phyloP scores from a whole-genome alignment of 2,329 filamentous ascomycete genomes.

The Aspergillus viridinutans region DNA sequence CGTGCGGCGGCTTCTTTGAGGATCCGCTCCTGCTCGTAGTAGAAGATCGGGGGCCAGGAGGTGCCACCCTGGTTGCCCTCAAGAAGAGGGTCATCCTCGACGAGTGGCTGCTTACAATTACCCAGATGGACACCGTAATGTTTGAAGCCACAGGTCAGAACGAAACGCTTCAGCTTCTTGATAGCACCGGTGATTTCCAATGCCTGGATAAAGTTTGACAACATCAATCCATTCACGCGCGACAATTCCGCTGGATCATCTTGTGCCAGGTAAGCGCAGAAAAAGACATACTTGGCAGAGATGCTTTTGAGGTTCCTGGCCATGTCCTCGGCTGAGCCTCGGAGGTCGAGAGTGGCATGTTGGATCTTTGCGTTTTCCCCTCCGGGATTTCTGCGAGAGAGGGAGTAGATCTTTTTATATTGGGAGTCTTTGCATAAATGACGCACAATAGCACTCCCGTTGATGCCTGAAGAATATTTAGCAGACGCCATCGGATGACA shows the following conservation, averaged over 20 bases:
- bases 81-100: slow-evolving; percentile 46
- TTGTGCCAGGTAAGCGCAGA: slow-evolving; percentile 41
- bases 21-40: slow-evolving; percentile 49
- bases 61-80: slow-evolving; percentile 18
- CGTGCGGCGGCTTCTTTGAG: slow-evolving; percentile 30
- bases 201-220: slow-evolving; percentile 47
- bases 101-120: slow-evolving; percentile 45
- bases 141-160: slow-evolving; percentile 49
- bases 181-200: slow-evolving; percentile 41
- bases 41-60: slow-evolving; percentile 47
- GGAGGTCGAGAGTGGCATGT: slow-evolving; percentile 39
- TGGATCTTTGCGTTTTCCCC: slow-evolving; percentile 33
- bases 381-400: slow-evolving; percentile 40
- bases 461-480: slow-evolving; percentile 30
- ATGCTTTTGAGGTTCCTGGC: slow-evolving; percentile 34
- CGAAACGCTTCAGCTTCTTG: slow-evolving; percentile 44
- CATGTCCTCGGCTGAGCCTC: slow-evolving; percentile 31
- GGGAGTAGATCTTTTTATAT: slow-evolving; percentile 38
- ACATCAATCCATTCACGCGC: slow-evolving; percentile 41
- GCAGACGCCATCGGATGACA: neutral
- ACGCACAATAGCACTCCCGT: slow-evolving; percentile 38
- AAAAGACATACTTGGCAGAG: slow-evolving; percentile 41
- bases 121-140: slow-evolving; percentile 54
- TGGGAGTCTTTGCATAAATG: slow-evolving; percentile 33
- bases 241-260: slow-evolving; percentile 33